Percentiles rank a stretch among this genome's conserved stretches.
These are phyloP conservation scores for Amphichorda felina DNA, from an alignment of 2,329 filamentous ascomycete species.

Conservation along the genomic window DNA sequence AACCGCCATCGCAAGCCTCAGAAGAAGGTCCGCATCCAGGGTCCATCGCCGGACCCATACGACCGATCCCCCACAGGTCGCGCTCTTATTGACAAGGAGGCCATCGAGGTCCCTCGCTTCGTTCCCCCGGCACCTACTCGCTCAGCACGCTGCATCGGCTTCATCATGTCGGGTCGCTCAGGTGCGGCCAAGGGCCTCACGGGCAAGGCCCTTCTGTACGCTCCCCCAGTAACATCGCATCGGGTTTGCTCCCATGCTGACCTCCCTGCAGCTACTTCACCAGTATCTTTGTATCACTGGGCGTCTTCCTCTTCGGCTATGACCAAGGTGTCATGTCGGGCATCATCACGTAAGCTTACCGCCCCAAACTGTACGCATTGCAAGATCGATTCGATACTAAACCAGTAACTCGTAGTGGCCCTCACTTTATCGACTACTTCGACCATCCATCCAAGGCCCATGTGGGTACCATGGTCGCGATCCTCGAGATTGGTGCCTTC, in stretches of 20 bases:
- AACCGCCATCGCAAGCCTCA: constrained; percentile 31
- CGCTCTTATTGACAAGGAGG: constrained; percentile 52
- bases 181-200: constrained; percentile 81
- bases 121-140: constrained; percentile 49
- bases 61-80: constrained; percentile 24
- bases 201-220: constrained; percentile 84
- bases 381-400: neutral
- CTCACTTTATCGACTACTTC: constrained; percentile 86
- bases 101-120: constrained; percentile 69
- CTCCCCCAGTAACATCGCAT: constrained; percentile 4
- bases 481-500: constrained; percentile 87
- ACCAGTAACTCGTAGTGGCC: constrained; percentile 46
- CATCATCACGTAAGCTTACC: constrained; percentile 46
- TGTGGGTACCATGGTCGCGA: constrained; percentile 95
- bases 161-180: constrained; percentile 76
- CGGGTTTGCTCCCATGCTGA: constrained; percentile 7
- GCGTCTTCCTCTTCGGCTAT: constrained; percentile 82
- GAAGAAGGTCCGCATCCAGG: constrained; percentile 60
- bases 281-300: constrained; percentile 78
- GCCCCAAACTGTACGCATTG: too few species aligned
- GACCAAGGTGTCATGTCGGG: constrained; percentile 84
- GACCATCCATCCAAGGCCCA: constrained; percentile 75
- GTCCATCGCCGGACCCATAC: constrained; percentile 27
- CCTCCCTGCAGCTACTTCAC: constrained; percentile 66
- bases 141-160: constrained; percentile 59